Base-by-base conservation (phyloP, 768 basidiomycete species). In the Lentinula boryana region DNA sequence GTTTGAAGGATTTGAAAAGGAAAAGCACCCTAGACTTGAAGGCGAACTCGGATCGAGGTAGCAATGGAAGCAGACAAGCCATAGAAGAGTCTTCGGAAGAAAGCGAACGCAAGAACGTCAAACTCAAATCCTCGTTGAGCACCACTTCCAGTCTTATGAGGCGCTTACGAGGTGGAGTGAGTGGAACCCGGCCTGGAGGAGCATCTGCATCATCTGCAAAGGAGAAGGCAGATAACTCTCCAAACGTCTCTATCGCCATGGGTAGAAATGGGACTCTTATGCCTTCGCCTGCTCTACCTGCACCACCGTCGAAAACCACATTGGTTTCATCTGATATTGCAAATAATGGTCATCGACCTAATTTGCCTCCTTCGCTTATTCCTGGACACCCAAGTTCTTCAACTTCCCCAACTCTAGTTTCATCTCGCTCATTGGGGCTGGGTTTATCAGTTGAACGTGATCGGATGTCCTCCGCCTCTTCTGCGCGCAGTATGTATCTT, bases 1-100 rank as follows among this genome's bases (percentile, higher is more conserved):
- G 75, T 60, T 69, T 80, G 60, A 74, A 77, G 33, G 75, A 78
- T 65, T 65, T 79, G 32, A 68, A 68, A 32, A 60, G 69, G 36
- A 68, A 71, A 35, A 68, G 46, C 15, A 58, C 36, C n/a, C 2
- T 44, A 32, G 60, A 49, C 23, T 16, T 46, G 54, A 56, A 41
- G 56, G 51, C 31, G 38, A 23, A 54, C 21, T 48, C n/a, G 12
- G 46, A 48, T 9, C n/a, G 2, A 10, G 60, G 54, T 27, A 54
- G 7, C 43, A 18, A 15, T 23, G 21, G 46, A 48, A 2, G 18
- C 46, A 48, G 8, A 21, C 46, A 23, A 23, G 18, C 46, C 9
- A 10, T 12, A 9, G 46, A 48, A 7, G 7, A 9, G 13, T 2
- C 5, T 31, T 9, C 10, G 23, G 32, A 15, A 23, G 41, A 40